These are phyloP conservation scores for Suhomyces wounanorum DNA, from an alignment of 1,139 yeast genomes.

Conservation along the genomic window DNA sequence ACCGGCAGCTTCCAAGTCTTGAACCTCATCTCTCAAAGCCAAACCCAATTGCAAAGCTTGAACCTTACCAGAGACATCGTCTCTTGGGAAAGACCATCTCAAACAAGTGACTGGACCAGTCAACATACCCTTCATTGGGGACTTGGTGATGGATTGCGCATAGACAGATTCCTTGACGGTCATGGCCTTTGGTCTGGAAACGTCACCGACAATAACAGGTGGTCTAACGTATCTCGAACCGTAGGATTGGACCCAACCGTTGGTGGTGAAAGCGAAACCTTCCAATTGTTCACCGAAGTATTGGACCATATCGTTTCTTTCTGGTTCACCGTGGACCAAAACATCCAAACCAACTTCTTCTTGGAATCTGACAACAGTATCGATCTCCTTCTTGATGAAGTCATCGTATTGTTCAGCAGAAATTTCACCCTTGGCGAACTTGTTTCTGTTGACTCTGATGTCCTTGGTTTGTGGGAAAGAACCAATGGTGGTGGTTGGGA, in stretches of 20 bases:
- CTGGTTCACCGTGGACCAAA: constrained; percentile 99
- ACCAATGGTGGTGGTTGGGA: constrained; percentile 99
- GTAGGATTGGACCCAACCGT: constrained; percentile 99
- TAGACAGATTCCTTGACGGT: constrained; percentile 98
- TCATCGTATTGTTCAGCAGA: constrained; percentile 92
- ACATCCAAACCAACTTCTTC: constrained; percentile 98
- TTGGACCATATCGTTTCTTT: constrained; percentile 99
- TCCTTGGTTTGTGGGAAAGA: constrained; percentile 99
- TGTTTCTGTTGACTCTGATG: constrained; percentile 97
- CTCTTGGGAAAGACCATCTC: constrained; percentile 99
- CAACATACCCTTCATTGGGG: constrained; percentile 99
- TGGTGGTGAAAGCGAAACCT: constrained; percentile 96
- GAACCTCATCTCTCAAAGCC: constrained; percentile 97
- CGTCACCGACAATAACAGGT: constrained; percentile 98
- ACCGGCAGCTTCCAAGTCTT: constrained; percentile 98
- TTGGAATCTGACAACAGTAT: constrained; percentile 95
- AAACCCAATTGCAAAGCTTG: constrained; percentile 97
- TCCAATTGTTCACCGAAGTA: constrained; percentile 98
- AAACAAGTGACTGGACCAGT: constrained; percentile 99
- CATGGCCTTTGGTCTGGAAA: constrained; percentile 98
- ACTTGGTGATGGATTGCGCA: constrained; percentile 93
- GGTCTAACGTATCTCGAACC: constrained; percentile 99
- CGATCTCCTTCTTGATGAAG: constrained; percentile 96
- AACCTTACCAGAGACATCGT: constrained; percentile 89
- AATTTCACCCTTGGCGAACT: constrained; percentile 94